Conservation (phyloP, 108 stramenopile genomes). For the Pseudonitzschia multiseries region DNA sequence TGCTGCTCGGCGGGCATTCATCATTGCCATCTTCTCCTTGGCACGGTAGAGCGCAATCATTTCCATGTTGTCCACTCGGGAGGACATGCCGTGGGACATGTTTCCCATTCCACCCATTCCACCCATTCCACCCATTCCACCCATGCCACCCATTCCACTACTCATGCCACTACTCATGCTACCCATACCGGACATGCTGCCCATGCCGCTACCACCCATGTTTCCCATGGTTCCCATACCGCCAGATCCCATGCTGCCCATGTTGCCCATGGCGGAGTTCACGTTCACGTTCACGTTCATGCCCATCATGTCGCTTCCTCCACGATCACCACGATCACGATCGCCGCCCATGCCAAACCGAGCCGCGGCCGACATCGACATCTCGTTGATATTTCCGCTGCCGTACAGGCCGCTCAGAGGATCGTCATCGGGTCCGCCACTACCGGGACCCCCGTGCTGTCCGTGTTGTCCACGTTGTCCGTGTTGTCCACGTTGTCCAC, state of each 20-base stretch:
- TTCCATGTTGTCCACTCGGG: constrained; percentile 19
- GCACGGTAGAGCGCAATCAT: constrained; percentile 38
- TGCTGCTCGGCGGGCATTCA: constrained; percentile 21
- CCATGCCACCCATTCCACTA: constrained; percentile 15
- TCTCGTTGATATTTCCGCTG: constrained; percentile 11
- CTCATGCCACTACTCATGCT: constrained; percentile 5
- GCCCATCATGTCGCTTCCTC: constrained; percentile 9
- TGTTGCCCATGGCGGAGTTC: too few species aligned
- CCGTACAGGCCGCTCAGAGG: not conserved
- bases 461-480: constrained; percentile 12
- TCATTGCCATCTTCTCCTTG: constrained; percentile 39
- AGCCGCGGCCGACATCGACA: constrained; percentile 13
- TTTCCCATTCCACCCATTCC: constrained; percentile 4
- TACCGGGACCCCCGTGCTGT: not conserved
- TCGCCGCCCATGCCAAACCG: too few species aligned
- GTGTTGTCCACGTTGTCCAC: constrained; percentile 13
- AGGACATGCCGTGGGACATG: not conserved
- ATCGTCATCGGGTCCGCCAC: not conserved
- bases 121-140: not conserved
- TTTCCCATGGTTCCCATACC: too few species aligned
- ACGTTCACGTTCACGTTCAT: too few species aligned
- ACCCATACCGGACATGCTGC: constrained; percentile 8
- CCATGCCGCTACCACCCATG: not conserved
- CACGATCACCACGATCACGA: too few species aligned
- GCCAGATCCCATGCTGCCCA: too few species aligned